Conservation (phyloP, 495 filamentous ascomycete species). For the Barbatosphaeria neglecta region DNA sequence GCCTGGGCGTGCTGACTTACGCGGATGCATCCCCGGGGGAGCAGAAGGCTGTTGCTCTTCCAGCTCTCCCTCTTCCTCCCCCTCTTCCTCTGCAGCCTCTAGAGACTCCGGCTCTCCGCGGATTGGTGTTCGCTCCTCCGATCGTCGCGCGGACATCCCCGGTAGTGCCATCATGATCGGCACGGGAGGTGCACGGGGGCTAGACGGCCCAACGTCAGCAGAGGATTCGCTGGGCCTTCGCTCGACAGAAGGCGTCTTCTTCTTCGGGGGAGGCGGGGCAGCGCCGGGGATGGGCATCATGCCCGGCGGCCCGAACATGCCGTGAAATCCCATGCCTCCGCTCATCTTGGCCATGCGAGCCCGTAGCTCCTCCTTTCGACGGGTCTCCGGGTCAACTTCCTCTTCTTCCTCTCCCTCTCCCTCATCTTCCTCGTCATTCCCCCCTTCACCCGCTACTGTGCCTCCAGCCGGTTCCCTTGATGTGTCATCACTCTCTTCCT, state of each 20-base stretch:
- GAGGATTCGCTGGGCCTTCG: slow-evolving; percentile 33
- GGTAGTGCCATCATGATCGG: slow-evolving; percentile 62
- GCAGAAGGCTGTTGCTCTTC: slow-evolving; percentile 20
- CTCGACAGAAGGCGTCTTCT: slow-evolving; percentile 47
- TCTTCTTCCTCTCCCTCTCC: slow-evolving; percentile 46
- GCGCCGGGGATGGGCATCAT: slow-evolving; percentile 50
- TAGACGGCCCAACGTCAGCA: slow-evolving; percentile 29
- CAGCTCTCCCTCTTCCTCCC: slow-evolving; percentile 27
- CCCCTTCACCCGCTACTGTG: slow-evolving; percentile 15
- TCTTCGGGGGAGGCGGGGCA: slow-evolving; percentile 46
- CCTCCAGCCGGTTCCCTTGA: slow-evolving; percentile 17
- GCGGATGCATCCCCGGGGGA: slow-evolving; percentile 19
- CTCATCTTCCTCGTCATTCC: slow-evolving; percentile 25
- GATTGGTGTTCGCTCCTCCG: not conserved
- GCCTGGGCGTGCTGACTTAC: too few species aligned
- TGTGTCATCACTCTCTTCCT: slow-evolving; percentile 60
- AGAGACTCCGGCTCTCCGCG: slow-evolving; percentile 5
- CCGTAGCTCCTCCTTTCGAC: slow-evolving; percentile 75
- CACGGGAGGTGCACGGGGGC: slow-evolving; percentile 53
- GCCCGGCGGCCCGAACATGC: slow-evolving; percentile 76
- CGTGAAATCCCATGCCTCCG: slow-evolving; percentile 93
- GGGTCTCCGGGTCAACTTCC: slow-evolving; percentile 83
- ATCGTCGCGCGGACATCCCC: slow-evolving; percentile 42
- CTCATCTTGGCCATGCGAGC: slow-evolving; percentile 98
- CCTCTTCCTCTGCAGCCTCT: not conserved